Evolutionary conservation across 2,329 filamentous ascomycete genomes (phyloP).

Genomic region (Penicillium verrucosum): DNA sequence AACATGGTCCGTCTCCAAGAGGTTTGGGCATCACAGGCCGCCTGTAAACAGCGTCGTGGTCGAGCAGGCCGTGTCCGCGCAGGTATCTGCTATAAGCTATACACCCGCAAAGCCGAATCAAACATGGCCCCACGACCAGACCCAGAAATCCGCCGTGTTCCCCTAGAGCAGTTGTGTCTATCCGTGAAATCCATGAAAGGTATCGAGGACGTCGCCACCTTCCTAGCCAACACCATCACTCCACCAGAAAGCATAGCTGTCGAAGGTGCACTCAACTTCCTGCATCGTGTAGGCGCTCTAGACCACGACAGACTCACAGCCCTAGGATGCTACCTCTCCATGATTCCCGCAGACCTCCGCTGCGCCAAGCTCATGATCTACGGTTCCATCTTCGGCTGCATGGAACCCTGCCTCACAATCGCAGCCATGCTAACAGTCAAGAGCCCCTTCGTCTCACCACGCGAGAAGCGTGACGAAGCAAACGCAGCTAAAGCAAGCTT

Average conservation of each 20-base stretch:
- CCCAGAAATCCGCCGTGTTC: conserved; percentile 88
- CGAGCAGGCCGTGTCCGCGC: conserved; percentile 89
- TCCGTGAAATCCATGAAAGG: conserved; percentile 90
- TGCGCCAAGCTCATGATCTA: conserved; percentile 95
- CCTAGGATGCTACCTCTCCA: conserved; percentile 85
- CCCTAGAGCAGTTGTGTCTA: conserved; percentile 88
- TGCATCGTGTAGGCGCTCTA: conserved; percentile 82
- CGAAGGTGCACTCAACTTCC: conserved; percentile 73
- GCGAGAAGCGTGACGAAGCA: conserved; percentile 77
- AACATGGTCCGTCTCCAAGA: conserved; percentile 95
- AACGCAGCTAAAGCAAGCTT: conserved; percentile 74
- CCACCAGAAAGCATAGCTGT: conserved; percentile 83
- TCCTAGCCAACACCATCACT: conserved; percentile 82
- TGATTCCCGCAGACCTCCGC: conserved; percentile 89
- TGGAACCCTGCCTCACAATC: conserved; percentile 84
- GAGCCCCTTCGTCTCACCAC: conserved; percentile 81
- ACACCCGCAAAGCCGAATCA: conserved; percentile 76
- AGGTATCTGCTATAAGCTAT: conserved; percentile 92
- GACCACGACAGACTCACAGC: conserved; percentile 84
- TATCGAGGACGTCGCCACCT: conserved; percentile 72
- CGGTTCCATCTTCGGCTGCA: conserved; percentile 86
- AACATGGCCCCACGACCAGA: conserved; percentile 86
- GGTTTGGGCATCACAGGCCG: conserved; percentile 89
- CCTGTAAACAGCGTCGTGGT: conserved; percentile 90
- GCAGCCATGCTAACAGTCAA: conserved; percentile 87